A percentile compares a stretch with the other conserved stretches of the same genome.
Conservation (phyloP, 768 basidiomycete genomes). For the Inosperma sp. region DNA sequence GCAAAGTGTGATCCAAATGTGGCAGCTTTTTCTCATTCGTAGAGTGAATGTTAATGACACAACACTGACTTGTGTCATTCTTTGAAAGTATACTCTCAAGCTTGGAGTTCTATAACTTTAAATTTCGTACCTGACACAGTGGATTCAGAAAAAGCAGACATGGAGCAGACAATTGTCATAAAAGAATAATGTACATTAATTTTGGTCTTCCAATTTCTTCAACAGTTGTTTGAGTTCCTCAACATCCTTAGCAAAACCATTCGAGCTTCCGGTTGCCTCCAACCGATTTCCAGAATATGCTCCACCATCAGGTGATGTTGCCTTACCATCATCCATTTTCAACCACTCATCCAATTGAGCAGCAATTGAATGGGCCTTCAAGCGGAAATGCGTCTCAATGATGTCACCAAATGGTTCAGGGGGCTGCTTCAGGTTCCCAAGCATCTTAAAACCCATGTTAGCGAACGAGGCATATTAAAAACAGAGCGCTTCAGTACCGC, state of each 20-base stretch:
- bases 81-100: too few species aligned
- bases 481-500: constrained; percentile 68
- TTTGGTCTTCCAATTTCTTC: constrained; percentile 36
- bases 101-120: too few species aligned
- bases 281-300: constrained; percentile 28
- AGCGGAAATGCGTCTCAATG: constrained; percentile 84
- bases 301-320: constrained; percentile 53
- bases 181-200: background rate
- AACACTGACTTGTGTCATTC: too few species aligned
- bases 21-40: too few species aligned
- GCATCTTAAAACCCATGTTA: constrained; percentile 52
- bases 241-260: constrained; percentile 64
- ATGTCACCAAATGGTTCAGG: constrained; percentile 85
- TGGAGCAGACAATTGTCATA: constrained; percentile 2
- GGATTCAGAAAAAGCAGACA: too few species aligned
- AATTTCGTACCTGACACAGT: too few species aligned
- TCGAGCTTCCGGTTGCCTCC: constrained; percentile 42
- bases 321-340: constrained; percentile 64
- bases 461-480: background rate
- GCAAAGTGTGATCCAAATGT: too few species aligned
- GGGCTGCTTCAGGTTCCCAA: constrained; percentile 74
- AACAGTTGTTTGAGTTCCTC: constrained; percentile 64
- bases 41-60: too few species aligned
- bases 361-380: constrained; percentile 69
- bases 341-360: constrained; percentile 81